These are phyloP conservation scores for Abelmoschus esculentus DNA, from an alignment of 345 rosid genomes.

Conservation along the genomic window DNA sequence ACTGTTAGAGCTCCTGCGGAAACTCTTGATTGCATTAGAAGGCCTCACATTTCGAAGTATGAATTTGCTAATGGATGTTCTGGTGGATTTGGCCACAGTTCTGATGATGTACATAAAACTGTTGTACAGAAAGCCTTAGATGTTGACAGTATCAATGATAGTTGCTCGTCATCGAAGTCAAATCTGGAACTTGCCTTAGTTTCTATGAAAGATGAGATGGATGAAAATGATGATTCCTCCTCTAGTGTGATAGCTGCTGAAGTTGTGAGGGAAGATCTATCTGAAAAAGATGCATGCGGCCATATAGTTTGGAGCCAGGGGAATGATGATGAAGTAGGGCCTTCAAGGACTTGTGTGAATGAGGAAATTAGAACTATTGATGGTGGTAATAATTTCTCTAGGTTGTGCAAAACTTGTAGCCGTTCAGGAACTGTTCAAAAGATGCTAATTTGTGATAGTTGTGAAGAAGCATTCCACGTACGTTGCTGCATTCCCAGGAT, in stretches of 20 bases:
- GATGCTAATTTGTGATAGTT: slow-evolving; percentile 82
- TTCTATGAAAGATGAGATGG: slow-evolving; percentile 40
- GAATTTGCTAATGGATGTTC: slow-evolving; percentile 22
- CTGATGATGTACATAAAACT: slow-evolving; percentile 30
- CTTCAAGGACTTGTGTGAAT: slow-evolving; percentile 16
- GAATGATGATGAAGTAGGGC: slow-evolving; percentile 27
- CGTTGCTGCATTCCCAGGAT: slow-evolving; percentile 54
- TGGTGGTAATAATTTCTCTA: slow-evolving; percentile 25
- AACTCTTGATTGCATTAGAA: slow-evolving; percentile 18
- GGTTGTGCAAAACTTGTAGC: slow-evolving; percentile 62
- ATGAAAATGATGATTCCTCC: slow-evolving; percentile 52
- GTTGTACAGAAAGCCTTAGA: slow-evolving; percentile 31
- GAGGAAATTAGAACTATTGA: slow-evolving; percentile 25
- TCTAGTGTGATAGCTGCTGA: slow-evolving; percentile 41
- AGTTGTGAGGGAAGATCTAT: slow-evolving; percentile 23
- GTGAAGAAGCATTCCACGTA: slow-evolving; percentile 79
- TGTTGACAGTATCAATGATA: slow-evolving; percentile 50
- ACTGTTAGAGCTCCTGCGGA: slow-evolving; percentile 14
- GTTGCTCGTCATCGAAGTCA: slow-evolving; percentile 64
- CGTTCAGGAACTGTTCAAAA: slow-evolving; percentile 31
- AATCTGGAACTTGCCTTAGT: slow-evolving; percentile 41
- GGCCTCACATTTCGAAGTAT: slow-evolving; percentile 12
- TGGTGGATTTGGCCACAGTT: slow-evolving; percentile 17
- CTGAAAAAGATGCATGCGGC: slow-evolving; percentile 34
- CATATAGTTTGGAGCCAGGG: slow-evolving; percentile 19